These are phyloP conservation scores for Candida taoyuanica DNA, from an alignment of 805 yeast species.

Conservation along the genomic window DNA sequence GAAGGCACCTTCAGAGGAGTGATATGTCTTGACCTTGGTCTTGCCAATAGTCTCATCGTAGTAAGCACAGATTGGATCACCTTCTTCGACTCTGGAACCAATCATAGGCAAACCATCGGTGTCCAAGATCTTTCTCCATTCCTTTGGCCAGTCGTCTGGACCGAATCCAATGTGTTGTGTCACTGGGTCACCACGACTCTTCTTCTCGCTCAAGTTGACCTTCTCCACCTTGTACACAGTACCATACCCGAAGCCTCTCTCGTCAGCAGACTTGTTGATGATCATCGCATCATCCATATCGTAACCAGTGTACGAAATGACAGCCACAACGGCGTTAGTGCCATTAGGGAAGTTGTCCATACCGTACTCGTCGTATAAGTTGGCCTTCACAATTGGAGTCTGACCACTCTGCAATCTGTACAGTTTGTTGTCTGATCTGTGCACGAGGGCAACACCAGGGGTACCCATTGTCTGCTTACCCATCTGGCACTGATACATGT, in stretches of 20 bases:
- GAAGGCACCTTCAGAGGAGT: conserved; percentile 89
- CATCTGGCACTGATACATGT: conserved; percentile 99
- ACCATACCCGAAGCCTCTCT: conserved; percentile 97
- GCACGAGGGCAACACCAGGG: conserved; percentile 91
- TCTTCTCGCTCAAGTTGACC: conserved; percentile 69
- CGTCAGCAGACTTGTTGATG: conserved; percentile 93
- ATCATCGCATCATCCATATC: conserved; percentile 99
- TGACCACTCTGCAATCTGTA: conserved; percentile 94
- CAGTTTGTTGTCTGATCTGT: conserved; percentile 91
- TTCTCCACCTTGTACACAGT: conserved; percentile 93
- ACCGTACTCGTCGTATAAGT: conserved; percentile 90
- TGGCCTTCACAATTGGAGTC: conserved; percentile 94
- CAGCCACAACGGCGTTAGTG: conserved; percentile 97
- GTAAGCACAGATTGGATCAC: conserved; percentile 93
- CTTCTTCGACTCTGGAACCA: conserved; percentile 86
- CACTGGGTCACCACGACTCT: conserved; percentile 91
- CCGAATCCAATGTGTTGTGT: conserved; percentile 95
- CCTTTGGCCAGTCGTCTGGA: conserved; percentile 84
- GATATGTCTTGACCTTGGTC: conserved; percentile 89
- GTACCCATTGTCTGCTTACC: conserved; percentile 99
- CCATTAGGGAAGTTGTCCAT: conserved; percentile 99
- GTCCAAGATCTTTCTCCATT: conserved; percentile 85
- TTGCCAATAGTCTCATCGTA: conserved; percentile 87
- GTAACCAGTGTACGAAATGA: conserved; percentile 96
- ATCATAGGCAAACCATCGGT: conserved; percentile 89